These are phyloP conservation scores for Oryza longistaminata DNA, from an alignment of 176 grass and related monocot species.

Conservation along the genomic window DNA sequence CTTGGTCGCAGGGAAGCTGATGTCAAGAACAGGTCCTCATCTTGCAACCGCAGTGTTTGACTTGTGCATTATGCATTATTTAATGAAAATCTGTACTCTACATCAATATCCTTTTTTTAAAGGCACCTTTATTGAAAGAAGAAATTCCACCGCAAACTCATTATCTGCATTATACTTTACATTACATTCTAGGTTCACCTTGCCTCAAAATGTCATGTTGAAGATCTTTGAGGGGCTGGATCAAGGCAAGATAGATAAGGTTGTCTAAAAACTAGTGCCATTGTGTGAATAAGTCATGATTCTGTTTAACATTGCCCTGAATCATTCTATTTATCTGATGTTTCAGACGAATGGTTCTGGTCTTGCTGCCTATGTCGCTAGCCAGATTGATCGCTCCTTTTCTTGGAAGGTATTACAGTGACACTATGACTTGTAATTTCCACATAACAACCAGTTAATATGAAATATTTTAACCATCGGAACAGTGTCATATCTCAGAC, in stretches of 20 bases:
- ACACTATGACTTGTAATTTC: not conserved
- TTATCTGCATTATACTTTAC: not conserved
- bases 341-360: slow-evolving; percentile 76
- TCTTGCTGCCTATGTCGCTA: slow-evolving; percentile 58
- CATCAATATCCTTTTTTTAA: not conserved
- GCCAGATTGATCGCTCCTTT: slow-evolving; percentile 68
- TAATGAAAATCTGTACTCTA: not conserved
- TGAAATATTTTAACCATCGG: not conserved
- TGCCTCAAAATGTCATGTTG: slow-evolving; percentile 66
- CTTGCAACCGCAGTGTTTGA: not conserved
- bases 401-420: slow-evolving; percentile 76
- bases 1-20: slow-evolving; percentile 91
- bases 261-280: slow-evolving; percentile 28
- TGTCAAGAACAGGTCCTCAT: slow-evolving; percentile 83
- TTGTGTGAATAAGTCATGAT: not conserved
- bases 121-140: not conserved
- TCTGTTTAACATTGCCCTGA: not conserved
- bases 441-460: not conserved
- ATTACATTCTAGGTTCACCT: slow-evolving; percentile 56
- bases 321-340: slow-evolving; percentile 26
- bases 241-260: slow-evolving; percentile 77
- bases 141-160: not conserved
- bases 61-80: not conserved
- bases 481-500: not conserved
- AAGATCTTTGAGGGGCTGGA: slow-evolving; percentile 84